Evolutionary conservation across 2,329 filamentous ascomycete genomes (phyloP), one percentile per base, ranked within the genome.

Genomic region (Akanthomyces uredinophilus): DNA sequence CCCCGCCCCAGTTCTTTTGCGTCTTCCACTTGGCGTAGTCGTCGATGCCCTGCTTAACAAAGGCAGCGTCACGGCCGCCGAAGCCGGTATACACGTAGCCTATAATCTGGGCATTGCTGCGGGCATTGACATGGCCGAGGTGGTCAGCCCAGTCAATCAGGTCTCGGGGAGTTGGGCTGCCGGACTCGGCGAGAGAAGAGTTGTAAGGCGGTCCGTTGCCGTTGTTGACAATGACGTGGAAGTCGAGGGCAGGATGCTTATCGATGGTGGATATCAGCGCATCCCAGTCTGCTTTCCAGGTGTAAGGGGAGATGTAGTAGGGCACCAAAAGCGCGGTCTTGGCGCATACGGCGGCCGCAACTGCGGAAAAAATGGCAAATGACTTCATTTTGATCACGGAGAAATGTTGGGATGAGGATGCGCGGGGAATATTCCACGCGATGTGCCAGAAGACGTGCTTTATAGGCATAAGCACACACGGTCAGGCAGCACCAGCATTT

Each of bases 31-130:
- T 8, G 6, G 39, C 16, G 4, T 60, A 60, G 22, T 43, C 49
- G n/a, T 52, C 47, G 14, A 60, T 50, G 8, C 57, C 57, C 11
- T 37, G 8, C n/a, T 44, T 52, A 11, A 60, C 57, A 7, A 39
- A 10, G 8, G 37, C 39, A 2, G 14, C 7, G 13, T 60, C 57
- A 18, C 57, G 57, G 1, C 11, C 20, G 11, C 57, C 57, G 7
- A 60, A 60, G 16, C 39, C 37, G 0, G 57, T 60, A n/a, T 29
- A 32, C 14, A 60, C 57, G 27, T 60, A 60, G 39, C 57, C 57
- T 1, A 60, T 11, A 2, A 37, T 52, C 24, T 47, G 46, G 5
- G 47, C 27, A 13, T 60, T 60, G 37, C 39, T 24, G 4, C 57
- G 57, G 1, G 57, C 47, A 10, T 60, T 44, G n/a, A 60, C 13